Evolutionary conservation across 805 yeast genomes (phyloP).

Genomic region (Tetrapisispora phaffii): DNA sequence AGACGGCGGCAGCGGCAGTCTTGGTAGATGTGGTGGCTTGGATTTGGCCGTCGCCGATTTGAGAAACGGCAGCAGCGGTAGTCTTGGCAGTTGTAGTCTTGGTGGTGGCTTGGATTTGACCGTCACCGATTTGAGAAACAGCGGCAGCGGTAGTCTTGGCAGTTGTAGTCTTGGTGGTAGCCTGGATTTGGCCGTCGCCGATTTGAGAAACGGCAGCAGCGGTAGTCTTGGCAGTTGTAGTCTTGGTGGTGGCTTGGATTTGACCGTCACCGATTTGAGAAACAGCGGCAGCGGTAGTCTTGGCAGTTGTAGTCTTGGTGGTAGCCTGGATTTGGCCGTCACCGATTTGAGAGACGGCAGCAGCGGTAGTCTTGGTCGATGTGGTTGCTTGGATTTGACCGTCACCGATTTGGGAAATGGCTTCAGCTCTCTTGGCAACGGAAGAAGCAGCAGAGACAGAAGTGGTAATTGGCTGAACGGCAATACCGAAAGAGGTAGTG

Average conservation of each 20-base stretch:
- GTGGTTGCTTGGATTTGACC: constrained; percentile 31
- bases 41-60: constrained; percentile 24
- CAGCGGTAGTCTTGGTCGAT: constrained; percentile 18
- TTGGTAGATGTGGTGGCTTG: constrained; percentile 30
- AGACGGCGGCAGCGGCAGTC: constrained; percentile 30
- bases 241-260: constrained; percentile 16
- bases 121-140: constrained; percentile 31
- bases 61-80: constrained; percentile 27
- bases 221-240: constrained; percentile 14
- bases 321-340: constrained; percentile 35
- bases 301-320: constrained; percentile 16
- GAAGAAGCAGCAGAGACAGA: constrained; percentile 27
- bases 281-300: constrained; percentile 15
- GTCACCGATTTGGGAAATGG: constrained; percentile 36
- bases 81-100: constrained; percentile 21
- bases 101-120: constrained; percentile 29
- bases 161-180: constrained; percentile 14
- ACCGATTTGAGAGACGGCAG: constrained; percentile 34
- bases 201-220: constrained; percentile 30
- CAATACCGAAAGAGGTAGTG: constrained; percentile 35
- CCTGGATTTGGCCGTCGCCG: constrained; percentile 35
- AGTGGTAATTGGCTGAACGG: constrained; percentile 32
- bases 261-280: constrained; percentile 39
- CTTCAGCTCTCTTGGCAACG: constrained; percentile 24
- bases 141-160: constrained; percentile 27